Evolutionary conservation across 2,329 filamentous ascomycete genomes (phyloP), one percentile per base, ranked within the genome.

Genomic region (Neocucurbitaria cava): DNA sequence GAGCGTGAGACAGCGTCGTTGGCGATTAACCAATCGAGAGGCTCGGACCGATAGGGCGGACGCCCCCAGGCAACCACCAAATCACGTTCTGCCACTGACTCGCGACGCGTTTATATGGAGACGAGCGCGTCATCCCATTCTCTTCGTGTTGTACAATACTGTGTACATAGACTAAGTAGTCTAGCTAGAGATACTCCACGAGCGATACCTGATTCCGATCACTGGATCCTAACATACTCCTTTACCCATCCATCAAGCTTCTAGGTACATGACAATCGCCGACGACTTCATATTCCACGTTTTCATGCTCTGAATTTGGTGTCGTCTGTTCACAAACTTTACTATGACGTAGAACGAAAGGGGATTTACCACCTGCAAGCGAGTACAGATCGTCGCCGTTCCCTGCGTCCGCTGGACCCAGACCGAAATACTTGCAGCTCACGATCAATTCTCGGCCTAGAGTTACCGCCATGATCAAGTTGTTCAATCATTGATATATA

Each of bases 1-100:
- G 56, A 59, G 52, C 39, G 56, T 62, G 52, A 67, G 62, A 64
- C 66, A 52, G 43, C 38, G 26, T 21, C 31, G 18, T 28, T 31
- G 35, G 39, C 46, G 40, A 57, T 61, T 59, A 56, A 52, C 49
- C 54, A 39, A 31, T 30, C 17, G 20, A 38, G 18, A 17, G 8
- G 35, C 35, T 38, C 43, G 10, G 30, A 30, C 36, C n/a, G 24
- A 26, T 9, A 26, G 24, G 24, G 24, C 24, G 24, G 24, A 26
- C 5, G 24, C 5, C 24, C 24, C 23, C 23, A 43, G 41, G 41
- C 41, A 43, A 30, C 41, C 41, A 13, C 18, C 21, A 30, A 13
- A 11, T 30, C 41, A 31, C 41, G 24, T 43, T 4, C 17, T 30
- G 11, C 13, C 24, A 28, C 41, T 18, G 24, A 43, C 41, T 30